Conservation (phyloP, 1,139 yeast genomes). For the Yamadazyma atlantica region DNA sequence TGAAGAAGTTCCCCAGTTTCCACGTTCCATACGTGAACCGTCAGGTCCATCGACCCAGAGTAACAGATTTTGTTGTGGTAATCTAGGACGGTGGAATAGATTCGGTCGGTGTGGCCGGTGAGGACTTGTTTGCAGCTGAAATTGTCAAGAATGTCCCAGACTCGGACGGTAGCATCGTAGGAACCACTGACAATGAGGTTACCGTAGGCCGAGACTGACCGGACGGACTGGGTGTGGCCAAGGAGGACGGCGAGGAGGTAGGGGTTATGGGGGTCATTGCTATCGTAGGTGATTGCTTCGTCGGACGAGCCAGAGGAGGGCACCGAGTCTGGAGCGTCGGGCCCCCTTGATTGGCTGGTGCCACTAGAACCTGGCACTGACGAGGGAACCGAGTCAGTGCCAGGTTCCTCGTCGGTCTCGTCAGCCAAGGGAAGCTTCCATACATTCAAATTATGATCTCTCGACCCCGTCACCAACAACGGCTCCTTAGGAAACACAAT, state of each 20-base stretch:
- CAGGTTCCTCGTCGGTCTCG: too few relatives aligned
- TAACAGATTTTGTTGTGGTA: slow-evolving; percentile 74
- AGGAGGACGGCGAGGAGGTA: slow-evolving; percentile 70
- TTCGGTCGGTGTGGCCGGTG: slow-evolving; percentile 82
- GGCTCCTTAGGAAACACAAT: slow-evolving; percentile 64
- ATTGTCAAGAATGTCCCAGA: slow-evolving; percentile 79
- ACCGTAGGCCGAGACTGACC: slow-evolving; percentile 86
- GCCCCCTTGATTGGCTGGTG: too few relatives aligned
- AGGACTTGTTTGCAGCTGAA: slow-evolving; percentile 73
- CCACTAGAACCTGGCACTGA: too few relatives aligned
- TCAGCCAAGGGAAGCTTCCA: slow-evolving; percentile 77
- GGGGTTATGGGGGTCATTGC: slow-evolving; percentile 52
- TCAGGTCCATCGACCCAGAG: slow-evolving; percentile 90
- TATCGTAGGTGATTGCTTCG: slow-evolving; percentile 32
- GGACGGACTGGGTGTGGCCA: slow-evolving; percentile 86
- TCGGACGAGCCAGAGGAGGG: too few relatives aligned
- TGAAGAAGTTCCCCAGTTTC: slow-evolving; percentile 67
- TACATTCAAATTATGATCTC: slow-evolving; percentile 85
- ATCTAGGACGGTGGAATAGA: slow-evolving; percentile 85
- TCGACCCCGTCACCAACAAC: slow-evolving; percentile 79
- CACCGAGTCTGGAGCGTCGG: too few relatives aligned
- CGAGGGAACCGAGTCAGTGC: too few relatives aligned
- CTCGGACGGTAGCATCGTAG: slow-evolving; percentile 86
- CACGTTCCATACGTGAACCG: slow-evolving; percentile 88
- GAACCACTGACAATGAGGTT: slow-evolving; percentile 86